Evolutionary conservation across 257 asterid species (phyloP), one percentile per base, ranked within the genome.

Genomic region (Penstemon davidsonii): DNA sequence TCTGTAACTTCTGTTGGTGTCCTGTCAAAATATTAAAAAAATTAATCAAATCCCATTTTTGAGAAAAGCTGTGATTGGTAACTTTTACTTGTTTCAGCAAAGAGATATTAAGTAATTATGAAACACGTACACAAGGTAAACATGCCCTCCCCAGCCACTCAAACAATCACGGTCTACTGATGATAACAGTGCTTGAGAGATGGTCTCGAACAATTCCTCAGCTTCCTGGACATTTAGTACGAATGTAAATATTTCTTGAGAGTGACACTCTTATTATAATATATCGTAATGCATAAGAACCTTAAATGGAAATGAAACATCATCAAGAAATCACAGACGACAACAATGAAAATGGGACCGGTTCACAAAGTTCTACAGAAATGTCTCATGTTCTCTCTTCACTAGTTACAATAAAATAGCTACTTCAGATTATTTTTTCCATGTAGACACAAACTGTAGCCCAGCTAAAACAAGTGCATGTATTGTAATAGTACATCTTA

Each of bases 81-180:
- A 38, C 39, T 47, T 50, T n/a, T 55, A 60, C 4, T 45, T 41
- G 33, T 25, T 50, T 37, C 19, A 55, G 61, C 36, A 4, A 42
- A 37, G 12, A 36, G 43, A 47, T 61, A 3, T 41, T 2, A 6
- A 59, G 44, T 55, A 42, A 47, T n/a, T 5, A 43, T 33, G 18
- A 74, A 59, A 6, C 37, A 75, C 97, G 82, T 87, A 88, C 96
- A 91, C 96, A 9, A 91, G 87, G 69, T 87, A 90, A 62, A 85
- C 97, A 60, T 92, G 98, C n/a, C 98, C 98, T 78, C 96, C 98
- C 98, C 97, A 90, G 57, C 98, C 98, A 86, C 98, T 92, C 84
- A 90, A 76, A 74, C 97, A 92, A 71, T 92, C 98, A 62, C 98
- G 97, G 79, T 92, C 97, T 4, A 90, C 90, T 6, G 96, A 88